phyloP scores from a whole-genome alignment of 345 rosid genomes.

The Toxicodendron radicans region DNA sequence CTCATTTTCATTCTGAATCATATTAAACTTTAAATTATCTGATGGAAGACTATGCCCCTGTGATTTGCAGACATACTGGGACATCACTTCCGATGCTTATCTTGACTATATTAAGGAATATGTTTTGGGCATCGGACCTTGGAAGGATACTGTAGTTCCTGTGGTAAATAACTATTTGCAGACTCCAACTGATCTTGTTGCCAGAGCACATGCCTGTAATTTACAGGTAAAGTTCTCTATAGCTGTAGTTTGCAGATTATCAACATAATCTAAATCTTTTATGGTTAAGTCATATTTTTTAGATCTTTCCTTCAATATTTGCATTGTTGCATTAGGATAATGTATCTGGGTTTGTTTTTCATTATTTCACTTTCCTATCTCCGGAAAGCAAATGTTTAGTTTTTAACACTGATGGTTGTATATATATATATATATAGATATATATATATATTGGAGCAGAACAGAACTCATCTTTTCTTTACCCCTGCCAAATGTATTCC shows the following conservation, averaged over 20 bases:
- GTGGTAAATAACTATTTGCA: constrained; percentile 51
- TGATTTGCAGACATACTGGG: constrained; percentile 73
- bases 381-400: no score
- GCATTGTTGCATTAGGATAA: neutral
- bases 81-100: constrained; percentile 80
- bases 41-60: constrained; percentile 7
- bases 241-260: neutral
- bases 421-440: no score
- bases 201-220: constrained; percentile 71
- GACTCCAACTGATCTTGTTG: constrained; percentile 83
- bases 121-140: constrained; percentile 95
- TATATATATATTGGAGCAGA: no score
- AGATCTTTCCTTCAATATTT: neutral
- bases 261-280: neutral
- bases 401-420: no score
- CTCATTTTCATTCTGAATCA: neutral
- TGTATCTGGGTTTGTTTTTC: neutral
- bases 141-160: constrained; percentile 95
- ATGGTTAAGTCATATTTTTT: neutral
- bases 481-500: no score
- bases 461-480: no score
- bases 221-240: constrained; percentile 57
- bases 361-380: neutral
- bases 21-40: neutral
- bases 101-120: constrained; percentile 72